Base-by-base conservation (phyloP, 2,329 filamentous ascomycete genomes). In the Neofusicoccum sp. region DNA sequence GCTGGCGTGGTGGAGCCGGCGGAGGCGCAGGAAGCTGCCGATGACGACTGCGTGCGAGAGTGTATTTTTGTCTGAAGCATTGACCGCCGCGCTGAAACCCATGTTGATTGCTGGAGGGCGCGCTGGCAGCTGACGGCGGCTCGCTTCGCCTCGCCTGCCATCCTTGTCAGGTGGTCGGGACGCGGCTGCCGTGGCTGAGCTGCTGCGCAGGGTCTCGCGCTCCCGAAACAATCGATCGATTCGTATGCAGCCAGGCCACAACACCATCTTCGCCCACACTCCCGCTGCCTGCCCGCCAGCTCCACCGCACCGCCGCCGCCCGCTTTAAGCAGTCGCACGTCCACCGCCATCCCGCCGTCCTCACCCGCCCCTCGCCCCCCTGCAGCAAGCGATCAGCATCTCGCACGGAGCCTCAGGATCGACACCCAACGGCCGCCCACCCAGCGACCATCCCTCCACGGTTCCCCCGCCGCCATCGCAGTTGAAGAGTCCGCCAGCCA, bases 171-270 rank as follows among this genome's bases (percentile, higher is more conserved):
- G 54, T 58, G 54, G 24, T 47, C 54, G 54, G 54, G 58, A 51
- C 47, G 58, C 58, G 34, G 36, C 45, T 60, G 58, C 58, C 58
- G 45, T 60, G 58, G 58, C 58, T 49, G 45, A 56, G 36, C 34
- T 56, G 51, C 51, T 56, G 51, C 51, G 58, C 58, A 44, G 47
- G 47, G 45, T 45, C 58, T 60, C 38, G 34, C 56, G 44, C 43
- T 47, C 58, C 58, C 47, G 47, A 60, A 60, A 60, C 58, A 56
- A 56, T 51, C 57, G 34, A 49, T 59, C 44, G 57, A 59, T 58
- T 58, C 54, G 54, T 47, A 58, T 58, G 36, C 40, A 20, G n/a
- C 54, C 30, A 58, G 54, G 44, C 57, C 57, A 59, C 58, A 60
- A 60, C 58, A 60, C 40, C 58, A 60, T 28, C 57, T 51, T 45